Conservation (phyloP, 768 basidiomycete genomes). For the Solioccasus polychromus region DNA sequence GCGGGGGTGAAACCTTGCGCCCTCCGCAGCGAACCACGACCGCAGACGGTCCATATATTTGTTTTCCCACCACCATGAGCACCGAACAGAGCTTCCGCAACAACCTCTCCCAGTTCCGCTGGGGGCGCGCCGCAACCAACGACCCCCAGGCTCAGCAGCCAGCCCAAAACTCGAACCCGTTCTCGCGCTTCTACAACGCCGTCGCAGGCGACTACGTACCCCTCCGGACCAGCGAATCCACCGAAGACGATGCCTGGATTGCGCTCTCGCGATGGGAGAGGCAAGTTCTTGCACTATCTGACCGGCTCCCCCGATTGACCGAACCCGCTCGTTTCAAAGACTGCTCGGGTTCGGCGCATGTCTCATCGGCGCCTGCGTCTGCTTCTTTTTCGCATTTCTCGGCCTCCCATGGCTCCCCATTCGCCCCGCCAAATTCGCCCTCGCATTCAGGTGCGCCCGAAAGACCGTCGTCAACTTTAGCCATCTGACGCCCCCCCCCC, state of each 20-base stretch:
- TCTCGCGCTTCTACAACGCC: slow-evolving; percentile 84
- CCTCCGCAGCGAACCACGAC: slow-evolving; percentile 47
- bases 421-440: slow-evolving; percentile 87
- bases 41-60: slow-evolving; percentile 39
- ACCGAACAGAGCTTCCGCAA: slow-evolving; percentile 68
- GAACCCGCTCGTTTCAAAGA: no score
- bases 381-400: slow-evolving; percentile 89
- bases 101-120: slow-evolving; percentile 83
- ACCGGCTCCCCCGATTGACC: no score
- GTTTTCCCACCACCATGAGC: slow-evolving; percentile 10
- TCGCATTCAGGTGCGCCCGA: slow-evolving; percentile 69
- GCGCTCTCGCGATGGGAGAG: slow-evolving; percentile 92
- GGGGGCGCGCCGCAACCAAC: slow-evolving; percentile 71
- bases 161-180: slow-evolving; percentile 52
- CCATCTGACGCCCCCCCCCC: slow-evolving; percentile 2
- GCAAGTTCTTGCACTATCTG: no score
- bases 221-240: slow-evolving; percentile 76
- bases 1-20: slow-evolving; percentile 50
- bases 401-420: slow-evolving; percentile 65
- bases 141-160: slow-evolving; percentile 58
- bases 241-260: slow-evolving; percentile 97
- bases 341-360: slow-evolving; percentile 90
- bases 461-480: no score
- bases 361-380: slow-evolving; percentile 85
- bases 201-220: slow-evolving; percentile 89